These are phyloP conservation scores for Carex kokanica DNA, from an alignment of 176 grass and related monocot genomes.

Conservation along the genomic window DNA sequence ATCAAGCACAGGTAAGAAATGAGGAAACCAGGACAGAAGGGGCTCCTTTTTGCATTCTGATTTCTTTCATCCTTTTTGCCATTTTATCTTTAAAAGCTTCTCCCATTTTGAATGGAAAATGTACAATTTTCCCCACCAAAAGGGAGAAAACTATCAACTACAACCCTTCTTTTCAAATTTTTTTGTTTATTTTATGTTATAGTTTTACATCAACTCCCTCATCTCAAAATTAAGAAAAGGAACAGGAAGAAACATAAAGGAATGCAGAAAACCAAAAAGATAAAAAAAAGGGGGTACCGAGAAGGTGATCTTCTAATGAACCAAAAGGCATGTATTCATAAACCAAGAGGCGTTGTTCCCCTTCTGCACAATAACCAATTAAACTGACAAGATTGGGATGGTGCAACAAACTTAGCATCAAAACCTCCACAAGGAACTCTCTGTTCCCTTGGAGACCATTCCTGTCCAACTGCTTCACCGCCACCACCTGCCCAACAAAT, in stretches of 20 bases:
- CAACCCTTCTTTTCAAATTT: neutral
- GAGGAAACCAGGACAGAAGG: neutral
- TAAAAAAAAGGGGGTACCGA: neutral
- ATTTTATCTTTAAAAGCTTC: neutral
- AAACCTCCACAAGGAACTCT: slow-evolving; percentile 29
- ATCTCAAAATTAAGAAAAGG: neutral
- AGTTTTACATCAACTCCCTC: neutral
- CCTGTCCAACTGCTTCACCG: slow-evolving; percentile 24
- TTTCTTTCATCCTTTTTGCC: neutral
- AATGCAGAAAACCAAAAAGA: neutral
- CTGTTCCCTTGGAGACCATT: slow-evolving; percentile 29
- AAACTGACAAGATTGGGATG: slow-evolving; percentile 30
- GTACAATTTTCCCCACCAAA: neutral
- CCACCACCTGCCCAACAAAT: slow-evolving; percentile 16
- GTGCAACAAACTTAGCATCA: slow-evolving; percentile 30
- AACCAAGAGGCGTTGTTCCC: slow-evolving; percentile 25
- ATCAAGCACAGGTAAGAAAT: neutral
- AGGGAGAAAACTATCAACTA: neutral
- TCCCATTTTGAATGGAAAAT: neutral
- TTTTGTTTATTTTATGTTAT: neutral
- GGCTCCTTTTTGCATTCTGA: neutral
- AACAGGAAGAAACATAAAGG: neutral
- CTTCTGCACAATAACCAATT: slow-evolving; percentile 28
- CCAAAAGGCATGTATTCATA: slow-evolving; percentile 30
- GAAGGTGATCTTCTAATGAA: slow-evolving; percentile 30